Evolutionary conservation across 2,329 filamentous ascomycete genomes (phyloP).

Genomic region (Phialophora chinensis): DNA sequence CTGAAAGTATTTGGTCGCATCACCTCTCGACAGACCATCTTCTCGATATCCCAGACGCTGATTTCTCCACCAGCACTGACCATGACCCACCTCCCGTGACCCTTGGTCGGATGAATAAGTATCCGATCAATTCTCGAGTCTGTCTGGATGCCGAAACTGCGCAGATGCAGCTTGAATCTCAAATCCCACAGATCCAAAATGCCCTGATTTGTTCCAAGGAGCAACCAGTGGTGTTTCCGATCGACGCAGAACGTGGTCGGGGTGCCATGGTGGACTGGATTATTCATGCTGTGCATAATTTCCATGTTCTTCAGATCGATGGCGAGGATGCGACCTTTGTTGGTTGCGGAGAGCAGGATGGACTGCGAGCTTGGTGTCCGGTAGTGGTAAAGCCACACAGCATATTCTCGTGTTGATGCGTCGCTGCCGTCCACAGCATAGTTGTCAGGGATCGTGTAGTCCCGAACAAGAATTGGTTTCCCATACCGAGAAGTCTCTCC

Average conservation of each 20-base stretch:
- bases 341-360: slow-evolving; percentile 85
- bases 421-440: slow-evolving; percentile 70
- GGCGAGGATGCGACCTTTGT: slow-evolving; percentile 79
- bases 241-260: slow-evolving; percentile 92
- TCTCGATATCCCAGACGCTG: slow-evolving; percentile 94
- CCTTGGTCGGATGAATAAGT: slow-evolving; percentile 76
- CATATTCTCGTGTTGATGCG: slow-evolving; percentile 66
- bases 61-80: slow-evolving; percentile 90
- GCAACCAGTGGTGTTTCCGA: slow-evolving; percentile 83
- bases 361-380: slow-evolving; percentile 75
- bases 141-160: slow-evolving; percentile 82
- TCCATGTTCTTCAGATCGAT: slow-evolving; percentile 88
- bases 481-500: slow-evolving; percentile 73
- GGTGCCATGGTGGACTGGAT: slow-evolving; percentile 88
- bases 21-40: slow-evolving; percentile 83
- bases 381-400: slow-evolving; percentile 91
- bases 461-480: slow-evolving; percentile 75
- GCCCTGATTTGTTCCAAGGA: slow-evolving; percentile 90
- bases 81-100: slow-evolving; percentile 82
- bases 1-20: slow-evolving; percentile 63
- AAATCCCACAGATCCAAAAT: slow-evolving; percentile 95
- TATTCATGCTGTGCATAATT: slow-evolving; percentile 78
- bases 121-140: slow-evolving; percentile 72
- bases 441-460: slow-evolving; percentile 72
- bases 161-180: slow-evolving; percentile 86